Base-by-base conservation (phyloP, 495 filamentous ascomycete species). In the Podospora sp. region DNA sequence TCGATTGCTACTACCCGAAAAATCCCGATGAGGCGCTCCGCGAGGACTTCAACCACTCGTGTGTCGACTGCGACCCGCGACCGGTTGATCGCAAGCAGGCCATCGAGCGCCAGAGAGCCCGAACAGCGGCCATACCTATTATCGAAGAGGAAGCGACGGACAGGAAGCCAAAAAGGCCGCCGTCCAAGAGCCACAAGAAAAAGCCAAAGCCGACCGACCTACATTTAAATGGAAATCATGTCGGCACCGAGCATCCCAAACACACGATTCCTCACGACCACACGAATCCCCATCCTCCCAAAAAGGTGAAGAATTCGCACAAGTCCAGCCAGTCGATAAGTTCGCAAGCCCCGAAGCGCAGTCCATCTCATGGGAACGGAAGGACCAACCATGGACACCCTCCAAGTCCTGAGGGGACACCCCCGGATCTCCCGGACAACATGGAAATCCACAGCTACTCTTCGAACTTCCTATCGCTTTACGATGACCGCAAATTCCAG, bases 1-100 rank as follows among this genome's bases (percentile, higher is more conserved):
- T 96, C 68, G 87, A 92, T 71, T 99, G 95, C 80, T 97, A 97
- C 79, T 96, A 97, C 75, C 89, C 91, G 59, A 81, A 87, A 60
- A 85, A 84, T 59, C 74, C 83, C 63, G 84, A 87, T 40, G 89
- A 96, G 53, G 94, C 92, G 49, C 85, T 91, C 22, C 85, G 89
- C 70, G 78, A 80, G 49, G 83, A 84, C 55, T 88, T 88, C 71
- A 75, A 81, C 22, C 96, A 99, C 79, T 89, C 88, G 70, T 99
- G 95, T 79, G 85, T 85, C 62, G 93, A 95, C 67, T 99, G 95
- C 79, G 82, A 88, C 65, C 92, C 94, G 20, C 84, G 92, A 68
- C 72, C 72, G 52, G 72, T 97, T 70, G 91, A 97, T 76, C 78
- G 79, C 50, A 85, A 89, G 69, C 81, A 84, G 70, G 95, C 95